Base-by-base conservation (phyloP, 2,329 filamentous ascomycete species). In the Dendryphion nanum region DNA sequence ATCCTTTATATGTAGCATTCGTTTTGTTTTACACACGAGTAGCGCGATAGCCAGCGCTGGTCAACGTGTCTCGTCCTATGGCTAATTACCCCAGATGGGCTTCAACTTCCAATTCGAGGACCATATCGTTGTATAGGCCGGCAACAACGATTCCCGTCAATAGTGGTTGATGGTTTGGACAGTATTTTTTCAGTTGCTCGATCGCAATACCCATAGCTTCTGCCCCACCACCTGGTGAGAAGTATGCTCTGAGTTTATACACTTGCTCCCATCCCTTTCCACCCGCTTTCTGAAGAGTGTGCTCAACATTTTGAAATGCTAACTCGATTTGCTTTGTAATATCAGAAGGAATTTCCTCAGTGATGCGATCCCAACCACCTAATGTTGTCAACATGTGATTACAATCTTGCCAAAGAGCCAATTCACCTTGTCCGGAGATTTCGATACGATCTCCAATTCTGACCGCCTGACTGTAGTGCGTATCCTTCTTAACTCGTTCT, bases 281-380 rank as follows among this genome's bases (percentile, higher is more conserved):
- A 2, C 79, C 78, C 0, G 75, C 76, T 8, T 71, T 49, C 29
- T 67, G 67, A 5, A 81, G 56, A 26, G 62, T 66, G n/a, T 64
- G 53, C 2, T 82, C 73, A 8, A 81, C 72, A 40, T 81, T 82
- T 10, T 51, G 59, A 45, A 81, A 81, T 0, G 76, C 73, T 30
- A 54, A 55, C 10, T 51, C 50, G n/a, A 62, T 39, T 41, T 61
- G 52, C 2, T 38, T 39, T 2, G 36, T 30, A 17, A 58, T 21
- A 6, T 43, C 34, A 4, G 43, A 32, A 6, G 55, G 53, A n/a
- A 50, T 47, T 7, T 44, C 41, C 32, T 57, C 53, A 5, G 50
- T 57, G 5, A 40, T 18, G 3, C 47, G 50, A 28, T 58, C 48
- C 53, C 50, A 60, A 6, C 54, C 57, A 18, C 54, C 55, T 58